A percentile compares a stretch with the other conserved stretches of the same genome.
phyloP scores from a whole-genome alignment of 176 grass and related monocot species.

The Neostapfia colusana region DNA sequence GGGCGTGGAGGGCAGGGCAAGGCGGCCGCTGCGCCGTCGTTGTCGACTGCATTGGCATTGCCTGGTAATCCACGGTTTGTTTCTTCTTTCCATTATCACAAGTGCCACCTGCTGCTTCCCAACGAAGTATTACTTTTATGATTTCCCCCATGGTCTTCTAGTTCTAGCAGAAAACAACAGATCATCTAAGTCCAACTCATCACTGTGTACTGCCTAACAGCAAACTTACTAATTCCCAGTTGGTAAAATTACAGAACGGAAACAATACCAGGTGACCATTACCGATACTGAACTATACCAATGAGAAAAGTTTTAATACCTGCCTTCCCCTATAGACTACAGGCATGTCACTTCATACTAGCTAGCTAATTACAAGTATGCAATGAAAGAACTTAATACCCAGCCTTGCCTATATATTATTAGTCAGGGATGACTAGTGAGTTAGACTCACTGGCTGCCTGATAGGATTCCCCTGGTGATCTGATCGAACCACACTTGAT shows the following conservation, averaged over 20 bases:
- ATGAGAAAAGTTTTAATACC: no score
- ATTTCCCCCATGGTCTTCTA: not conserved
- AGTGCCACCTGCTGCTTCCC: not conserved
- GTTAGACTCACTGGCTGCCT: not conserved
- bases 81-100: not conserved
- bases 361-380: not conserved
- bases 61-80: conserved; percentile 44
- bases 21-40: conserved; percentile 27
- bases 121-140: not conserved
- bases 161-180: not conserved
- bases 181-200: no score
- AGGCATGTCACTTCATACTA: not conserved
- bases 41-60: conserved; percentile 46
- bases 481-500: no score
- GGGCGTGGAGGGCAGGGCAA: conserved; percentile 44
- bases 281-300: no score
- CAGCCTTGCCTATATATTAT: not conserved
- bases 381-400: not conserved
- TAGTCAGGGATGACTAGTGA: no score
- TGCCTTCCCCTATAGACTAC: no score
- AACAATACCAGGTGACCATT: no score
- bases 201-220: no score
- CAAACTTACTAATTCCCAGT: no score
- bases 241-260: no score
- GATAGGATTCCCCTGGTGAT: not conserved